These are phyloP conservation scores for Volvox africanus DNA, from an alignment of 139 green algal genomes.

Conservation along the genomic window DNA sequence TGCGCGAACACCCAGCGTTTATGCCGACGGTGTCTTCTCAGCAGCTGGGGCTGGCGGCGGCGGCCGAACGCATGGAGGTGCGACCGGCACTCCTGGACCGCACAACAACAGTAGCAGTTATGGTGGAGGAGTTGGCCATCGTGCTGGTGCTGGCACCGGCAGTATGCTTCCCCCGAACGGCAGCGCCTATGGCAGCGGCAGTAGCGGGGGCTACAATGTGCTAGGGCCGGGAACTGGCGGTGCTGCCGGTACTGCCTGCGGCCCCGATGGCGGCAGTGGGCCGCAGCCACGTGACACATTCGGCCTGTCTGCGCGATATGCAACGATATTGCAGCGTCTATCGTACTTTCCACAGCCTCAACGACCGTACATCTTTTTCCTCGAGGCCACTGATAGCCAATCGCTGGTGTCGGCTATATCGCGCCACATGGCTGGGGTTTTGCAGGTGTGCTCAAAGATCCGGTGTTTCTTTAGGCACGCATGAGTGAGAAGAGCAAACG, in stretches of 20 bases:
- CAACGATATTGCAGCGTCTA: neutral
- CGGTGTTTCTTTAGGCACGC: no score
- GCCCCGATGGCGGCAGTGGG: neutral
- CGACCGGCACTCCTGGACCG: neutral
- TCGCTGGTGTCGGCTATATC: slow-evolving; percentile 56
- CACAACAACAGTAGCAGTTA: neutral
- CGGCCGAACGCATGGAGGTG: neutral
- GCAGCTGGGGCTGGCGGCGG: neutral
- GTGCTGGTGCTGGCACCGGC: neutral
- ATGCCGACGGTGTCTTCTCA: neutral
- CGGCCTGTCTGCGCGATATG: neutral
- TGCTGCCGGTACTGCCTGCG: neutral
- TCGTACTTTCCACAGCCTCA: slow-evolving; percentile 68
- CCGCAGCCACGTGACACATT: neutral
- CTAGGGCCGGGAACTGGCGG: slow-evolving; percentile 1
- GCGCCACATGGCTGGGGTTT: slow-evolving; percentile 61
- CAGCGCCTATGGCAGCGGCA: neutral
- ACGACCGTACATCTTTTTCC: slow-evolving; percentile 71
- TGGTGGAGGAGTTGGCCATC: neutral
- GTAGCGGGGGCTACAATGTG: neutral
- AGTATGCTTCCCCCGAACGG: neutral
- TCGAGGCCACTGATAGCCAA: slow-evolving; percentile 73
- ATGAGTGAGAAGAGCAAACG: no score
- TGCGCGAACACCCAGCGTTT: neutral
- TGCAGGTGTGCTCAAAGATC: slow-evolving; percentile 26